A percentile compares a stretch with the other conserved stretches of the same genome.
phyloP scores from a whole-genome alignment of 2,329 filamentous ascomycete genomes.

The Fusarium musae region DNA sequence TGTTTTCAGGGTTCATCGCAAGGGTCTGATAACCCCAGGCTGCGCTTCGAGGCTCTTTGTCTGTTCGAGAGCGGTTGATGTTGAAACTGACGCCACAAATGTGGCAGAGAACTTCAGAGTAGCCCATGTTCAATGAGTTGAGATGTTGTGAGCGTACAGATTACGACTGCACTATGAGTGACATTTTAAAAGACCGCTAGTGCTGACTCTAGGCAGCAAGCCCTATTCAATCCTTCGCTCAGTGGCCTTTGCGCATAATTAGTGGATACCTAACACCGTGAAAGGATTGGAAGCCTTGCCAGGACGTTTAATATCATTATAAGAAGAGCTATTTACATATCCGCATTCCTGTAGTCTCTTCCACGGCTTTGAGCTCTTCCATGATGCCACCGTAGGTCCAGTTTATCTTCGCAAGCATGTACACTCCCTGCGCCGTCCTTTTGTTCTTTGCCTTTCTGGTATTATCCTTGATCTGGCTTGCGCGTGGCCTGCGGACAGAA shows the following conservation, averaged over 20 bases:
- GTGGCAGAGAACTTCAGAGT: constrained; percentile 1
- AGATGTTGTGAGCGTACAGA: not conserved
- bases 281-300: too few relatives aligned
- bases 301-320: too few relatives aligned
- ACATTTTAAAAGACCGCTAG: not conserved
- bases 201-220: not conserved
- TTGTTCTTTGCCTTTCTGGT: too few relatives aligned
- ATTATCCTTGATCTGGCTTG: too few relatives aligned
- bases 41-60: constrained; percentile 32
- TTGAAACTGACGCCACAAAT: constrained; percentile 44
- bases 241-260: not conserved
- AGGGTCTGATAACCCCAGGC: constrained; percentile 15
- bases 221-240: not conserved
- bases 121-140: not conserved
- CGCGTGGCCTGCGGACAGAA: too few relatives aligned
- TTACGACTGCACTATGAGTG: fast-evolving
- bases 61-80: constrained; percentile 39
- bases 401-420: too few relatives aligned
- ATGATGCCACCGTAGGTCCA: too few relatives aligned
- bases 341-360: too few relatives aligned
- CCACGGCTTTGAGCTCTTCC: too few relatives aligned
- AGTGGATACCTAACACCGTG: not conserved
- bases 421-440: too few relatives aligned
- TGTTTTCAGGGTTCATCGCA: not conserved
- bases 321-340: too few relatives aligned